A percentile compares a stretch with the other conserved stretches of the same genome.
These are phyloP conservation scores for Delphinella strobiligena DNA, from an alignment of 2,329 filamentous ascomycete species.

Conservation along the genomic window DNA sequence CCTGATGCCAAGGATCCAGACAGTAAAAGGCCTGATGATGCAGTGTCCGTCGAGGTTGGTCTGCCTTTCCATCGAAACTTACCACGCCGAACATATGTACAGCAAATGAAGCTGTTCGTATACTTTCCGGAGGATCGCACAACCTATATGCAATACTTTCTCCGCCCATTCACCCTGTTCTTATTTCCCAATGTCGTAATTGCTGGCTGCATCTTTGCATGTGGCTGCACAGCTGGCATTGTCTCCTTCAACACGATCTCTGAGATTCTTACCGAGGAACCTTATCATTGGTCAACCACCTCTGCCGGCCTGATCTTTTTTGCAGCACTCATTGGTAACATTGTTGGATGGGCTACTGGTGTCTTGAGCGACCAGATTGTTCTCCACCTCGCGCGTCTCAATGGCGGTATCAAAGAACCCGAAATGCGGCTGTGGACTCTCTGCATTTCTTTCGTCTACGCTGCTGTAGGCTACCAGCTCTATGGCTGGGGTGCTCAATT, in stretches of 20 bases:
- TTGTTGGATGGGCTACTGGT: constrained; percentile 20
- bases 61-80: constrained; percentile 7
- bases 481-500: constrained; percentile 27
- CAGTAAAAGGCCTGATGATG: constrained; percentile 1
- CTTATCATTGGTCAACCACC: constrained; percentile 24
- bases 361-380: constrained; percentile 31
- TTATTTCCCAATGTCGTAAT: constrained; percentile 28
- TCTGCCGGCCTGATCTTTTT: constrained; percentile 18
- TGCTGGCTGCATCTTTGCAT: constrained; percentile 28
- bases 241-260: constrained; percentile 30
- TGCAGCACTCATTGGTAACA: constrained; percentile 14
- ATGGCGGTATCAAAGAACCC: constrained; percentile 14
- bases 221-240: constrained; percentile 29
- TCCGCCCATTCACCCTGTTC: constrained; percentile 28
- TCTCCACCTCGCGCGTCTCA: constrained; percentile 15
- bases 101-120: constrained; percentile 15
- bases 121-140: constrained; percentile 24
- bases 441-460: constrained; percentile 21
- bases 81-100: constrained; percentile 10
- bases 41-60: not conserved
- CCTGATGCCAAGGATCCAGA: not conserved
- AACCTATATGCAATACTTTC: constrained; percentile 28
- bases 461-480: constrained; percentile 24
- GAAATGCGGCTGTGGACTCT: constrained; percentile 23
- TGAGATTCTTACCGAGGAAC: constrained; percentile 23